Conservation (phyloP, 306 rosid species). For the Vicia faba region DNA sequence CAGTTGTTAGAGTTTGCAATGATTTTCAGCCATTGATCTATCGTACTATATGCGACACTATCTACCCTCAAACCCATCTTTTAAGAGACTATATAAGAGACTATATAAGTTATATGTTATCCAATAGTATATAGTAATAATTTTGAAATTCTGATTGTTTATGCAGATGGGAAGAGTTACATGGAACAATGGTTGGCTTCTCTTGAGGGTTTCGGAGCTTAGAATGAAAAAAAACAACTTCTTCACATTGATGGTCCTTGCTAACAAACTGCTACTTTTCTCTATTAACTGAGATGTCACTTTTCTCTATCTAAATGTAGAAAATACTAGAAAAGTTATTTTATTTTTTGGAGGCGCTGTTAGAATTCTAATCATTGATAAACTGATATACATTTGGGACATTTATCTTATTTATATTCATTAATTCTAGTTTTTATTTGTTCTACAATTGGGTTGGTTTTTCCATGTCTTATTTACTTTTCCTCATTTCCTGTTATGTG, state of each 20-base stretch:
- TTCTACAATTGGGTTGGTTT: not conserved
- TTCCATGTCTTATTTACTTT: not conserved
- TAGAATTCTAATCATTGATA: slow-evolving; percentile 11
- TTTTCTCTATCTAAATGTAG: not conserved
- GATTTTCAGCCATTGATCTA: not conserved
- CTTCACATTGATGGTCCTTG: slow-evolving; percentile 1
- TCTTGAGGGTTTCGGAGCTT: slow-evolving; percentile 48
- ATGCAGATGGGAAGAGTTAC: slow-evolving; percentile 61
- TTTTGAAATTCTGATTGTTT: not conserved
- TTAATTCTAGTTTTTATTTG: not conserved
- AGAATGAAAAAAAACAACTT: slow-evolving; percentile 18
- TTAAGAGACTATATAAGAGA: not conserved
- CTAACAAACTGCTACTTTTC: not conserved
- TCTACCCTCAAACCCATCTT: not conserved
- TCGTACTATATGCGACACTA: not conserved
- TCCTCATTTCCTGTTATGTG: not conserved
- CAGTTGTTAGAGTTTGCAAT: not conserved
- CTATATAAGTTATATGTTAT: not conserved
- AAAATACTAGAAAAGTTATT: not conserved
- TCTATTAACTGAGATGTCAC: not conserved
- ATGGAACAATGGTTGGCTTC: slow-evolving; percentile 66
- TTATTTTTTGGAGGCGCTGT: not conserved
- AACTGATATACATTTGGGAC: not conserved
- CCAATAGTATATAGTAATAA: not conserved
- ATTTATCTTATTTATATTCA: slow-evolving; percentile 3